Base-by-base conservation (phyloP, 1,284 basidiomycete genomes). In the Papiliotrema terrestris region DNA sequence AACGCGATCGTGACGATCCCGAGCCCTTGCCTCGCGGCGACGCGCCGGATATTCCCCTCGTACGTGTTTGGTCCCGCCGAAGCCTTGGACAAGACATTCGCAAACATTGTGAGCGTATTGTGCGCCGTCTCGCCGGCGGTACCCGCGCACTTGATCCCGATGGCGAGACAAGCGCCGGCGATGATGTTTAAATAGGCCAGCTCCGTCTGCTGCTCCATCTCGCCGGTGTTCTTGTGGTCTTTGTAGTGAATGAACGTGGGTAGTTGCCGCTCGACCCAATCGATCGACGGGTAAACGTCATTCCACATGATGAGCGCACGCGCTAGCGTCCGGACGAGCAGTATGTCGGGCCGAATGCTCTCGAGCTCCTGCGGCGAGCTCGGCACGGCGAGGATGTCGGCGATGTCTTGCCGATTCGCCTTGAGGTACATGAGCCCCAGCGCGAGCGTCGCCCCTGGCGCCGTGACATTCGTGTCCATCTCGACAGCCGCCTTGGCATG, bases 81-180 rank as follows among this genome's bases (percentile, higher is more conserved):
- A 8, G 74, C 74, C 56, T 76, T 78, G 53, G 57, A 67, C 11
- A 93, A 87, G 23, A 84, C 79, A 64, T 93, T 88, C 63, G 89
- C 88, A 73, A 91, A 86, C 50, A 83, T 81, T 54, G 94, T 84
- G 48, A 98, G 82, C 65, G 89, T 82, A 32, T 82, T 79, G 71
- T 96, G 91, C 1, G 93, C 94, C 63, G 89, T 85, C 56, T 91
- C 87, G 26, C 87, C 81, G 0, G 91, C 91, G 0, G 90, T 93
- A 8, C 96, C 94, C 1, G 96, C 95, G 68, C 86, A 96, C 72
- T 95, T 97, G 59, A 99, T 79, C 8, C 87, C 92, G 35, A 98
- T 82, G 0, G 86, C 91, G 60, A 98, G 92, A 75, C 91, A 94
- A 41, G 88, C 88, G 2, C 91, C 95, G 1, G 93, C 85, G 26